Evolutionary conservation across 306 rosid genomes (phyloP).

Genomic region (Leucaena leucocephala): DNA sequence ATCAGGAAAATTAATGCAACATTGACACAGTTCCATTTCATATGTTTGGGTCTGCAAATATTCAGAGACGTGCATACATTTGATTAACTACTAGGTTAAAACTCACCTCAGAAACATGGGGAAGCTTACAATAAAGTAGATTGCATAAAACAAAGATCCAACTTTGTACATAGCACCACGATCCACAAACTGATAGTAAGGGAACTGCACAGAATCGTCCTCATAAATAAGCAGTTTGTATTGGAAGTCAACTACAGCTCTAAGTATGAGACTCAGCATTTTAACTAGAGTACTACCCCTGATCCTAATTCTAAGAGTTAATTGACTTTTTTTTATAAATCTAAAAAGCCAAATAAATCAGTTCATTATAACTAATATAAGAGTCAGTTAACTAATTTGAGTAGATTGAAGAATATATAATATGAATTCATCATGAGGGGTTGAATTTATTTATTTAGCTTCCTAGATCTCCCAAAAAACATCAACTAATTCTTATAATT

Average conservation of each 20-base stretch:
- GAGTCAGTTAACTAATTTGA: no score
- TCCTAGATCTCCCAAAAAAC: no score
- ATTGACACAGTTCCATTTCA: constrained; percentile 11
- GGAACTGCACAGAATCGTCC: constrained; percentile 72
- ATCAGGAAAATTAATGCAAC: constrained; percentile 11
- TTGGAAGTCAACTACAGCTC: constrained; percentile 14
- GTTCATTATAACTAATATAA: no score
- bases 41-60: not conserved
- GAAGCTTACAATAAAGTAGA: constrained; percentile 96
- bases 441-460: no score
- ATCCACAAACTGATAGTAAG: constrained; percentile 89
- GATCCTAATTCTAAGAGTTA: no score
- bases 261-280: constrained; percentile 1
- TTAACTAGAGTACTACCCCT: not conserved
- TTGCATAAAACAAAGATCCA: constrained; percentile 94
- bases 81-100: constrained; percentile 26
- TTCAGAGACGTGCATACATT: not conserved
- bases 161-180: constrained; percentile 90
- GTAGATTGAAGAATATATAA: no score
- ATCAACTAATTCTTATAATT: no score
- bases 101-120: constrained; percentile 94
- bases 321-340: no score
- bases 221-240: constrained; percentile 24
- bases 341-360: no score
- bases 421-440: no score